Percentiles rank a stretch among this genome's conserved stretches.
Conservation (phyloP, 2,329 filamentous ascomycete species). For the Zymoseptoria crescenta region DNA sequence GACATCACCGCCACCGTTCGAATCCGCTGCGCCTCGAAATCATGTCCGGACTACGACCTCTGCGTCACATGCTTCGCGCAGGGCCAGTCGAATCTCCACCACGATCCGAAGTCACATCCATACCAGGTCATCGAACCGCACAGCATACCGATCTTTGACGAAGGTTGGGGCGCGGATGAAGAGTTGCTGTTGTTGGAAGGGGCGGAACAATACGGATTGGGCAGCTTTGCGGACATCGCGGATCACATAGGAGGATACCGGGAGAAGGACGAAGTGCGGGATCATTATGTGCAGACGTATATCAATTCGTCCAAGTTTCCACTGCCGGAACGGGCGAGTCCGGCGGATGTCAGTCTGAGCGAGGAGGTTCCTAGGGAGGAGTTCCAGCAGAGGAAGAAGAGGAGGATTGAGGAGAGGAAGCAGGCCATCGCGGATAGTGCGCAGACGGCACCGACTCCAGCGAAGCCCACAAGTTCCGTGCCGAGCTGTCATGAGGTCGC, state of each 20-base stretch:
- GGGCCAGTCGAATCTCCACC: conserved; percentile 70
- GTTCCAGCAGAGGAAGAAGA: conserved; percentile 87
- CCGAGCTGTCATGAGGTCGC: conserved; percentile 96
- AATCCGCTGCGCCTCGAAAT: conserved; percentile 77
- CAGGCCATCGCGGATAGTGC: conserved; percentile 78
- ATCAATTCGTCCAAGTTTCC: conserved; percentile 78
- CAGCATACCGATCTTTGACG: conserved; percentile 90
- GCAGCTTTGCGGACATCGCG: conserved; percentile 95
- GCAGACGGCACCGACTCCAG: conserved; percentile 70
- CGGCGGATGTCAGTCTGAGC: conserved; percentile 68
- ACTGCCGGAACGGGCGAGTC: conserved; percentile 76
- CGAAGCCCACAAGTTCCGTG: conserved; percentile 91
- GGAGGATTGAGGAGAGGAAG: too few relatives aligned
- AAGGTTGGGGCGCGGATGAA: conserved; percentile 95
- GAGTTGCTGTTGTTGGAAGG: conserved; percentile 90
- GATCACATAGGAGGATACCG: conserved; percentile 96
- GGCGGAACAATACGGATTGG: conserved; percentile 89
- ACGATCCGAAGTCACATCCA: conserved; percentile 77
- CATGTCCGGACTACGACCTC: conserved; percentile 90
- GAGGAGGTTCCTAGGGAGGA: conserved; percentile 79
- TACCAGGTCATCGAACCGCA: conserved; percentile 97
- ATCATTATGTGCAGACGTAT: conserved; percentile 87
- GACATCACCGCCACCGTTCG: conserved; percentile 97
- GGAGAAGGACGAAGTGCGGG: conserved; percentile 87
- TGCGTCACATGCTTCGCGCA: conserved; percentile 91